Conservation (phyloP, 164 flowering plant species). For the grape (Vitis vinifera) region DNA sequence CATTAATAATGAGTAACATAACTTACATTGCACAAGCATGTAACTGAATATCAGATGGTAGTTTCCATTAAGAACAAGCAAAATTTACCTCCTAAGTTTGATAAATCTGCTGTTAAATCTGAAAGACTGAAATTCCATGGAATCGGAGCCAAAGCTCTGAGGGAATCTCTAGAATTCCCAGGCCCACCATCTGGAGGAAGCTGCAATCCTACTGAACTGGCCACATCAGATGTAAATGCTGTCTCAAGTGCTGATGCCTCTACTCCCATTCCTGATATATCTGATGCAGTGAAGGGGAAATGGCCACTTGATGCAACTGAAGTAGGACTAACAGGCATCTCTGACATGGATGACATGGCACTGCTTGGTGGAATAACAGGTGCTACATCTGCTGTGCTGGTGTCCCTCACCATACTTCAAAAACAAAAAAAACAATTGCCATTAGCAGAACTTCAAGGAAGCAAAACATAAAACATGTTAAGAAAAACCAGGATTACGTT, state of each 20-base stretch:
- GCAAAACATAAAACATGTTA: background rate
- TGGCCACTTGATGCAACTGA: conserved; percentile 96
- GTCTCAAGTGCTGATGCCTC: conserved; percentile 85
- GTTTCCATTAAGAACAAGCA: background rate
- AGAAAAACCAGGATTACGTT: background rate
- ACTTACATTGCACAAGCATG: background rate
- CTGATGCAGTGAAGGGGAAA: conserved; percentile 87
- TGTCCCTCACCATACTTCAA: conserved; percentile 54
- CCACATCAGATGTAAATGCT: conserved; percentile 85
- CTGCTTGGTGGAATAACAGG: conserved; percentile 54
- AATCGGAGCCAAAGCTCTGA: conserved; percentile 78
- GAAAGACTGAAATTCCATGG: conserved; percentile 95
- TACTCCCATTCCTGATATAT: conserved; percentile 85
- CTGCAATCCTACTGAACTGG: conserved; percentile 71
- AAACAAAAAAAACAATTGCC: conserved; percentile 12
- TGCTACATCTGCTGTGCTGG: conserved; percentile 39
- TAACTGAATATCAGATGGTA: background rate
- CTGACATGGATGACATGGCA: conserved; percentile 81
- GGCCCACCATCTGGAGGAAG: conserved; percentile 72
- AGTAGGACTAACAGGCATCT: conserved; percentile 90
- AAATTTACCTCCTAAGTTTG: conserved; percentile 82
- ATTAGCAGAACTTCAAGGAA: conserved; percentile 14
- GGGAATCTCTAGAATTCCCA: conserved; percentile 71
- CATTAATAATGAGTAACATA: background rate
- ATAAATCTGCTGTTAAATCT: conserved; percentile 88